Conservation (phyloP, 768 basidiomycete genomes). For the Leccinum barrowsii region DNA sequence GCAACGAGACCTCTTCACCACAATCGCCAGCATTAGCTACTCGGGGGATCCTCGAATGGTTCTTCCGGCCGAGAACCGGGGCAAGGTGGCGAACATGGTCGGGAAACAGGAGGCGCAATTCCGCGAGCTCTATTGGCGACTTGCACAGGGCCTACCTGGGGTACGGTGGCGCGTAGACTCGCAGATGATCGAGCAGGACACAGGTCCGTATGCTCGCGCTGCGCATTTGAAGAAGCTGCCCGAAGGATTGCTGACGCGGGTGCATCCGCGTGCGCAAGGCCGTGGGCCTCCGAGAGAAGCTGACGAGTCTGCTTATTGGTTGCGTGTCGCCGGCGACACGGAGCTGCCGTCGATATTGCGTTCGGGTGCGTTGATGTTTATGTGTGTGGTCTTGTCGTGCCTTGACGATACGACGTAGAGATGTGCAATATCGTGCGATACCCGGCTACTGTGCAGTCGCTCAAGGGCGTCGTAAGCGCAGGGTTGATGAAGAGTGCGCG, state of each 20-base stretch:
- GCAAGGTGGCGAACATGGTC: conserved; percentile 94
- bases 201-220: conserved; percentile 59
- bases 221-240: conserved; percentile 81
- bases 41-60: conserved; percentile 91
- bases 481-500: conserved; percentile 75
- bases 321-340: conserved; percentile 63
- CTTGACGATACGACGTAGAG: conserved; percentile 43
- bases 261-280: conserved; percentile 39
- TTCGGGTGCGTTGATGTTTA: conserved; percentile 40
- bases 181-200: conserved; percentile 69
- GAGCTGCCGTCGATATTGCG: conserved; percentile 49
- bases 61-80: conserved; percentile 89
- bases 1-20: conserved; percentile 78
- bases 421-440: conserved; percentile 73
- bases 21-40: conserved; percentile 85
- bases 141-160: conserved; percentile 76
- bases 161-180: conserved; percentile 64
- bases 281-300: conserved; percentile 43
- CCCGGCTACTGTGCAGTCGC: conserved; percentile 78
- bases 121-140: conserved; percentile 78
- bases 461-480: conserved; percentile 84
- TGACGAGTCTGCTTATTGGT: conserved; percentile 77
- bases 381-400: background rate
- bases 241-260: conserved; percentile 52
- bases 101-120: conserved; percentile 78